Evolutionary conservation across 495 filamentous ascomycete genomes (phyloP), one percentile per base, ranked within the genome.

Genomic region (Penicillium cosmopolitanum): DNA sequence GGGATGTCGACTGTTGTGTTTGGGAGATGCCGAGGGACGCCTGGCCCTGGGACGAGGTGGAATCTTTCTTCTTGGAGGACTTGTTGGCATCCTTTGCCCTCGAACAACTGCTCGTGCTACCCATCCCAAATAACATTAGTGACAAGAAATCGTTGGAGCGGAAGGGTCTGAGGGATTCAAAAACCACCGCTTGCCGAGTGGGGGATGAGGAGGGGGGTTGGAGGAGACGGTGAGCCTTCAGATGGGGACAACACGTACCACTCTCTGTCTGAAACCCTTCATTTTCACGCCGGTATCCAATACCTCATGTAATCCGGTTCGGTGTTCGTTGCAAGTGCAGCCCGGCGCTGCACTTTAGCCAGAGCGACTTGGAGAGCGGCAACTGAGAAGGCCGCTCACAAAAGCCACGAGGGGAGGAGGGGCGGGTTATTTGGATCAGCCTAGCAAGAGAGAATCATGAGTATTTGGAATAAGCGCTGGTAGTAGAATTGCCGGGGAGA

Each of bases 191-290:
- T 31, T 61, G 51, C 59, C 36, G 57, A 38, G 58, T 60, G 56
- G 62, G 60, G 56, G 61, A 44, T 18, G 42, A 44, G 31, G 34
- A 46, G 53, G 56, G 59, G 36, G 52, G 42, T 43, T 23, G 56
- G 36, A 51, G 57, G 58, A 50, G 55, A 58, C 36, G 46, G 46
- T 48, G 54, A 55, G 66, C 55, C 50, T 47, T 51, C 55, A 21
- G 23, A 34, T 38, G 50, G 64, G 63, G 50, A 58, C 36, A 38
- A 38, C 62, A 89, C 94, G 83, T 83, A 96, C 94, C 81, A 98
- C 96, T 89, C 90, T 89, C 82, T 96, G 92, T 80, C 95, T 89
- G 77, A 98, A 96, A 71, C 91, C 88, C 82, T 97, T 97, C 95
- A 98, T 98, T 79, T 85, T 92, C 58, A 64, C 63, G 44, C 53